A percentile compares a stretch with the other conserved stretches of the same genome.
phyloP scores from a whole-genome alignment of 345 rosid species.

The Sisymbrium altissimum region DNA sequence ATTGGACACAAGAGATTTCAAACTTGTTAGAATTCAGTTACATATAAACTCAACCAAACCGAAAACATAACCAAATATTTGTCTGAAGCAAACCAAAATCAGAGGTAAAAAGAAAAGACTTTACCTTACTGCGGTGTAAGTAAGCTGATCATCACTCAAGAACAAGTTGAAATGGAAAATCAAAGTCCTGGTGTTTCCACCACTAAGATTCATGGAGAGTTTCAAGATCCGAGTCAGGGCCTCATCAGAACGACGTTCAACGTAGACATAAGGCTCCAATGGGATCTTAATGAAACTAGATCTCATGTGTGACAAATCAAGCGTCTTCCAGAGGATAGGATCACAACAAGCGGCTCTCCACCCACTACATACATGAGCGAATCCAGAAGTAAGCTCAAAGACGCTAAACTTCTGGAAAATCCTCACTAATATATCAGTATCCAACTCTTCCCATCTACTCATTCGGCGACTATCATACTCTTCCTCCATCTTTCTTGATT shows the following conservation, averaged over 20 bases:
- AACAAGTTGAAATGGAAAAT: conserved; percentile 64
- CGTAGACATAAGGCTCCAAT: conserved; percentile 71
- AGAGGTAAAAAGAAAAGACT: neutral
- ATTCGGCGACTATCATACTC: conserved; percentile 34
- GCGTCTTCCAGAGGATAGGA: conserved; percentile 84
- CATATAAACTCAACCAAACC: neutral
- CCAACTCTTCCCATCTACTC: conserved; percentile 83
- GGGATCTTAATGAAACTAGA: conserved; percentile 77
- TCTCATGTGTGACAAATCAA: conserved; percentile 64
- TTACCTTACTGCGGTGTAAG: conserved; percentile 80
- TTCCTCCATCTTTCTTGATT: conserved; percentile 34
- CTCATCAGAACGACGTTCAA: conserved; percentile 54
- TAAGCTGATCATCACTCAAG: conserved; percentile 70
- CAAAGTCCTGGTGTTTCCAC: conserved; percentile 52
- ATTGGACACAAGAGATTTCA: no score
- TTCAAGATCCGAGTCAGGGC: conserved; percentile 51
- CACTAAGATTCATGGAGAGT: conserved; percentile 68
- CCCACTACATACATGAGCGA: conserved; percentile 73
- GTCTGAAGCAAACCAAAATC: neutral
- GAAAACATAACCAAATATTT: neutral
- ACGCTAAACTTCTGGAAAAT: conserved; percentile 59
- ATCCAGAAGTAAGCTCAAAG: conserved; percentile 53
- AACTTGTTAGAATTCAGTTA: neutral
- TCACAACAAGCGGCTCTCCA: conserved; percentile 84
- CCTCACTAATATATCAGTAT: conserved; percentile 62